Conservation (phyloP, 139 green algal genomes). For the Tetradesmus obliquus region DNA sequence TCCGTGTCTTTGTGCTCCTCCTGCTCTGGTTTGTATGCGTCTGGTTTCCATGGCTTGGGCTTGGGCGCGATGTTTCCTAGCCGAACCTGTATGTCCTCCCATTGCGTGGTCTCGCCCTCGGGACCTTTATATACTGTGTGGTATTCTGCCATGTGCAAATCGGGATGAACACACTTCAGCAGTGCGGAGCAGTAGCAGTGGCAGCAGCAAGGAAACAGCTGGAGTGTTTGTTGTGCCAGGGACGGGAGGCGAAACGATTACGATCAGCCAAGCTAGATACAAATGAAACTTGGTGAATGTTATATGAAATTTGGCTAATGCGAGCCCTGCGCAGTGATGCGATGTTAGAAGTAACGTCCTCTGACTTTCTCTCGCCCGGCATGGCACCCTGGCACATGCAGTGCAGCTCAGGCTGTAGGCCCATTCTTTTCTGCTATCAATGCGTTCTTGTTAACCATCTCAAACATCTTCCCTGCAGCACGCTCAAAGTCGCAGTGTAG, state of each 20-base stretch:
- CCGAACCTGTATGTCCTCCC: conserved; percentile 85
- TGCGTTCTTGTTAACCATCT: not conserved
- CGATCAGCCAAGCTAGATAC: not conserved
- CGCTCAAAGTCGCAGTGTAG: no score
- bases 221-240: not conserved
- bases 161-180: not conserved
- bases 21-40: conserved; percentile 64
- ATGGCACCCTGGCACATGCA: no score
- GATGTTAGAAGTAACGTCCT: not conserved
- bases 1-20: conserved; percentile 54
- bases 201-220: not conserved
- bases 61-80: conserved; percentile 79
- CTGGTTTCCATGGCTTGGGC: conserved; percentile 70
- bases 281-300: not conserved
- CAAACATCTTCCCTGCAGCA: not conserved
- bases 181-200: not conserved
- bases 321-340: no score
- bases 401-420: not conserved
- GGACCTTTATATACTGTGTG: conserved; percentile 79
- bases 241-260: not conserved
- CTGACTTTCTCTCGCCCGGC: not conserved
- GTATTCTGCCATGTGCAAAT: conserved; percentile 77
- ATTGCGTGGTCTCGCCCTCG: conserved; percentile 84
- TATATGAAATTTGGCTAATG: no score
- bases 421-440: not conserved